Evolutionary conservation across 306 rosid genomes (phyloP).

Genomic region (Cucumis melo): DNA sequence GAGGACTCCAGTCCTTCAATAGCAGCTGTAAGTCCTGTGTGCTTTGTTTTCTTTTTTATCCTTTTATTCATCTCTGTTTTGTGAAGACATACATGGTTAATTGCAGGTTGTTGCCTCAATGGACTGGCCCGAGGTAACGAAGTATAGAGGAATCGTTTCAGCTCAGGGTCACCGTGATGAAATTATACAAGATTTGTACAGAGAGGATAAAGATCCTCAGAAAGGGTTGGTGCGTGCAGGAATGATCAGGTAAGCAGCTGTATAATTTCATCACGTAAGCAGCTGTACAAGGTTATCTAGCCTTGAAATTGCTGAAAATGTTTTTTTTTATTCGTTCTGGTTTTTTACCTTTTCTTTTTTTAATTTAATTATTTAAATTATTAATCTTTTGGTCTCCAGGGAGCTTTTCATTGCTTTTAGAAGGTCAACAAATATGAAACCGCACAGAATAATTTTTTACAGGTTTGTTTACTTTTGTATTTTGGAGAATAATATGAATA

Average conservation of each 20-base stretch:
- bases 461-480: constrained; percentile 27
- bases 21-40: constrained; percentile 47
- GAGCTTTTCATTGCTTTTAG: constrained; percentile 39
- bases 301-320: neutral
- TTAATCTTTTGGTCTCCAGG: constrained; percentile 16
- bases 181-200: constrained; percentile 58
- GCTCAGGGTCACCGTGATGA: constrained; percentile 51
- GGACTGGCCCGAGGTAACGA: constrained; percentile 78
- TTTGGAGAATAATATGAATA: neutral
- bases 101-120: constrained; percentile 78
- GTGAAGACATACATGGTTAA: neutral
- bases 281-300: neutral
- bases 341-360: neutral
- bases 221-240: constrained; percentile 39
- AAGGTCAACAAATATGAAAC: constrained; percentile 18
- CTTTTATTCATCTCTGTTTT: too few species aligned
- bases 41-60: neutral
- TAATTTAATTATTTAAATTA: too few species aligned
- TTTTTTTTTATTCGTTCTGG: neutral
- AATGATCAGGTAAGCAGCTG: constrained; percentile 42
- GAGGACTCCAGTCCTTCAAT: constrained; percentile 65
- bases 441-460: constrained; percentile 58
- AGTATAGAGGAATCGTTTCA: constrained; percentile 55
- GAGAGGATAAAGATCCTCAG: constrained; percentile 1
- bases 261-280: constrained; percentile 53